Conservation (phyloP, 192 early-diverging fungal species). For the Gigaspora rosea region DNA sequence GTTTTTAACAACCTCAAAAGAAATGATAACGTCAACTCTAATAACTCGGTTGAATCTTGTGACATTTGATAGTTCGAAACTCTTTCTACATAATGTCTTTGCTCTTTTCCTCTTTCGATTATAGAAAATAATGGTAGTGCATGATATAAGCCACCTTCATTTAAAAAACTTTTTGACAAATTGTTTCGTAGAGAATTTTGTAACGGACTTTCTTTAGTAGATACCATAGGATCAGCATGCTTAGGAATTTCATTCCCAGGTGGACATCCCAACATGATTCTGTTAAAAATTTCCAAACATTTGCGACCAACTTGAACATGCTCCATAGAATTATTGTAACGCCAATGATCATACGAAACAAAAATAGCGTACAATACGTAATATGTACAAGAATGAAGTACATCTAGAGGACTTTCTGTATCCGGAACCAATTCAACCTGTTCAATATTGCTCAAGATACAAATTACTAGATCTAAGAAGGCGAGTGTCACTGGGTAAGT, state of each 20-base stretch:
- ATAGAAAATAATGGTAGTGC: conserved; percentile 47
- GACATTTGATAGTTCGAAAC: conserved; percentile 26
- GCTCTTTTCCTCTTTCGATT: conserved; percentile 44
- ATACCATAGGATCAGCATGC: conserved; percentile 20
- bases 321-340: conserved; percentile 40
- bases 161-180: conserved; percentile 46
- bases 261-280: conserved; percentile 37
- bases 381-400: conserved; percentile 41
- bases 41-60: conserved; percentile 32
- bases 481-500: conserved; percentile 40
- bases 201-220: conserved; percentile 13
- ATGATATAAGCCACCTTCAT: conserved; percentile 52
- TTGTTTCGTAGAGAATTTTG: conserved; percentile 40
- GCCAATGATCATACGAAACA: conserved; percentile 46
- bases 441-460: conserved; percentile 14
- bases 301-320: conserved; percentile 40
- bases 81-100: conserved; percentile 41
- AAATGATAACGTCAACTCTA: conserved; percentile 44
- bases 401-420: conserved; percentile 11
- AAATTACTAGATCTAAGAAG: conserved; percentile 37
- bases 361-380: conserved; percentile 44
- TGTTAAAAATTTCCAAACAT: conserved; percentile 40
- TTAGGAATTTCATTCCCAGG: conserved; percentile 11
- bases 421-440: not conserved
- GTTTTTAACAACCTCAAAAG: conserved; percentile 42